Evolutionary conservation across 2,329 filamentous ascomycete species (phyloP), one percentile per base, ranked within the genome.

Genomic region (Alternaria triticina): DNA sequence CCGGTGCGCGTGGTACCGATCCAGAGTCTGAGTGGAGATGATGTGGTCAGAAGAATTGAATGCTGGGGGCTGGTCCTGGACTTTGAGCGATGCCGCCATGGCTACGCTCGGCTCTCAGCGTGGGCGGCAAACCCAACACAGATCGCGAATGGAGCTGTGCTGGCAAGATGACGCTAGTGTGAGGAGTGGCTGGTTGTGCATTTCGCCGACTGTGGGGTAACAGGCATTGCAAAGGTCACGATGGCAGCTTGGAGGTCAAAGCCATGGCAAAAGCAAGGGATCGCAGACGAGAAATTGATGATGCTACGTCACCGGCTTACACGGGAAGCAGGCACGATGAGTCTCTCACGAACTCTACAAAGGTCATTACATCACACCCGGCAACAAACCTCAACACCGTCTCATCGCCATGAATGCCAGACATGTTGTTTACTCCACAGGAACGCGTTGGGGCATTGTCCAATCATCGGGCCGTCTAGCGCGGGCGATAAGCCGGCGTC

Each of bases 81-180:
- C 44, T 52, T 50, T 61, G 58, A 57, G 60, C 49, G 51, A 58
- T 54, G 45, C 57, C 59, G 57, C 57, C 59, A 58, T 68, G 69
- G 69, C 44, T 71, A 70, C 57, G 52, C 59, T 66, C 69, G 69
- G 69, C 67, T 69, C 61, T 63, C 25, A 36, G 59, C 59, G 54
- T 61, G 54, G 46, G 59, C 36, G 46, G 30, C 49, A 50, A 22
- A 46, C 20, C 13, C 33, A 50, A 27, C 57, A 67, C 50, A 59
- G 61, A 65, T 54, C 30, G 49, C 54, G 15, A 56, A 45, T 15
- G 20, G 54, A 51, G 50, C 49, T 59, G 57, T 57, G 60, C 65
- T 27, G 30, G 13, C 2, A 40, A 44, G 43, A 47, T 44, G 33
- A 54, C 52, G 52, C 22, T 44, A 25, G 27, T 11, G 20, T 52